Evolutionary conservation across 768 basidiomycete species (phyloP).

Genomic region (Xerocomus spinulosus): DNA sequence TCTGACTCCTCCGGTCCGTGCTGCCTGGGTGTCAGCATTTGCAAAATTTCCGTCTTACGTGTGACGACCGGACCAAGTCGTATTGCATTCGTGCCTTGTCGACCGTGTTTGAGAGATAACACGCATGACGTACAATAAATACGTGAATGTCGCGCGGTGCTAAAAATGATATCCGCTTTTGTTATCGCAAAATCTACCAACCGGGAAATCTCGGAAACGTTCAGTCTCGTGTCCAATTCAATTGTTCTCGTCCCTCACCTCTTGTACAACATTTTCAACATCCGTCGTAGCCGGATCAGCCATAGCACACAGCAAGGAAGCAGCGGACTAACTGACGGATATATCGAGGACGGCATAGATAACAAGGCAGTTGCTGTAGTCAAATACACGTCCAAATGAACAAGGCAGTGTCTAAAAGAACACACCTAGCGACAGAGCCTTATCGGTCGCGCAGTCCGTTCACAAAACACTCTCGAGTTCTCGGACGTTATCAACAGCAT

Average conservation of each 20-base stretch:
- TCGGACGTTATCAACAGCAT: conserved; percentile 50
- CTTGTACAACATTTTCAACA: conserved; percentile 49
- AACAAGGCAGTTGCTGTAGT: conserved; percentile 50
- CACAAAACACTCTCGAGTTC: conserved; percentile 41
- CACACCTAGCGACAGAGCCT: conserved; percentile 62
- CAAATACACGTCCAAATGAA: neutral
- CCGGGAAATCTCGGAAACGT: conserved; percentile 39
- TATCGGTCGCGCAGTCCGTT: conserved; percentile 39
- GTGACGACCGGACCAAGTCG: conserved; percentile 56
- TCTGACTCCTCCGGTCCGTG: conserved; percentile 27
- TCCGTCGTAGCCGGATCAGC: conserved; percentile 53
- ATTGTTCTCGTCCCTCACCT: conserved; percentile 37
- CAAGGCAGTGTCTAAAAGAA: neutral
- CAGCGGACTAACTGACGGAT: conserved; percentile 51
- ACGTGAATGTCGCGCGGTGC: conserved; percentile 54
- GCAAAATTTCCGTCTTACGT: conserved; percentile 36
- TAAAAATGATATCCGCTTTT: conserved; percentile 50
- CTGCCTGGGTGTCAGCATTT: conserved; percentile 34
- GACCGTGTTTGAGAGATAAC: neutral
- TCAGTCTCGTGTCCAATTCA: conserved; percentile 2
- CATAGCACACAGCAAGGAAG: conserved; percentile 68
- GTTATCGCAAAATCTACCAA: conserved; percentile 50
- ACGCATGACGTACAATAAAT: conserved; percentile 49
- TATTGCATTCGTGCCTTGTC: conserved; percentile 40
- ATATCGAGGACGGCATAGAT: conserved; percentile 35